Percentiles rank a stretch among this genome's conserved stretches.
Conservation (phyloP, 2,329 filamentous ascomycete genomes). For the Paecilomyces fulvus region DNA sequence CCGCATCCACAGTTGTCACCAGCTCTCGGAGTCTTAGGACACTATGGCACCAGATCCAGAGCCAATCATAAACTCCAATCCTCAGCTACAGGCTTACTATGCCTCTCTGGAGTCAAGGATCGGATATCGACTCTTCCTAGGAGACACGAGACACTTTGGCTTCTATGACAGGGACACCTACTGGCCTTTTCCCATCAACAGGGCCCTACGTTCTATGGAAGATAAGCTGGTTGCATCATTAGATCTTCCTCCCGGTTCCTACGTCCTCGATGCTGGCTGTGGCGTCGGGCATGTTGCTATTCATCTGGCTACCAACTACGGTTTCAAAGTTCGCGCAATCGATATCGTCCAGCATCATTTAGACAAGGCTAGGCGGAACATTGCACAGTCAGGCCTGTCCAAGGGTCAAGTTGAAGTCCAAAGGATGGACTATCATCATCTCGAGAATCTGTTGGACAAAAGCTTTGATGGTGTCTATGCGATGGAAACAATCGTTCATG, state of each 20-base stretch:
- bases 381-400: constrained; percentile 15
- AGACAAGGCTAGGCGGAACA: constrained; percentile 34
- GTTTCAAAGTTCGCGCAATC: constrained; percentile 38
- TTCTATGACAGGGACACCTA: constrained; percentile 39
- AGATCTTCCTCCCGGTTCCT: constrained; percentile 29
- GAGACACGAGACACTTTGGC: constrained; percentile 44
- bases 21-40: neutral
- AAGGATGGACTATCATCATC: constrained; percentile 45
- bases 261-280: constrained; percentile 46
- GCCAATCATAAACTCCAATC: constrained; percentile 31
- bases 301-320: constrained; percentile 34
- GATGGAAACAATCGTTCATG: constrained; percentile 50
- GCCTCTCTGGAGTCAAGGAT: constrained; percentile 33
- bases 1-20: too few species aligned
- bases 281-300: constrained; percentile 45
- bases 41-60: constrained; percentile 4
- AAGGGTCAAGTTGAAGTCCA: constrained; percentile 25
- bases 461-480: constrained; percentile 47
- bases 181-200: constrained; percentile 42
- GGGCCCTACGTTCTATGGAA: constrained; percentile 42
- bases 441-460: constrained; percentile 30
- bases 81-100: constrained; percentile 39
- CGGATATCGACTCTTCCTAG: constrained; percentile 31
- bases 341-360: constrained; percentile 45
- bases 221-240: constrained; percentile 37